phyloP scores from a whole-genome alignment of 768 basidiomycete genomes.

The Termitomyces sp. region DNA sequence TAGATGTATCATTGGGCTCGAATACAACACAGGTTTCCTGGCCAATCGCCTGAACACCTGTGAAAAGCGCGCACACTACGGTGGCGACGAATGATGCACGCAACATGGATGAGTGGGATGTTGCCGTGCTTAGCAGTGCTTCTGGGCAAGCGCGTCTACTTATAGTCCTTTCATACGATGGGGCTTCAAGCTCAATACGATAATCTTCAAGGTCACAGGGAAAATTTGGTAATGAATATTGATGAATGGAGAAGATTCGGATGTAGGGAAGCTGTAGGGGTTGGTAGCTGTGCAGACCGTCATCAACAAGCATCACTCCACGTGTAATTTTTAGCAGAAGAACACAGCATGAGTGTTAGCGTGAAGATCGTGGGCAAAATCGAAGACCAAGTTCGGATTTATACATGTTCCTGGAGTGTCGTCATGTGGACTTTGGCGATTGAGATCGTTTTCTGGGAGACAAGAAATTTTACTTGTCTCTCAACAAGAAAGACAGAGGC shows the following conservation, averaged over 20 bases:
- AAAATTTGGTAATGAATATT: background rate
- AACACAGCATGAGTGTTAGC: background rate
- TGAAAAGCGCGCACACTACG: conserved; percentile 13
- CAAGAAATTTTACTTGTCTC: background rate
- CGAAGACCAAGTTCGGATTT: background rate
- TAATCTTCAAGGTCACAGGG: background rate
- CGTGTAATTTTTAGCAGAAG: background rate
- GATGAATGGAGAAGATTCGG: conserved; percentile 1
- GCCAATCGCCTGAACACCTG: conserved; percentile 38
- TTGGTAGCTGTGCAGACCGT: background rate
- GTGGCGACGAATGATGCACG: conserved; percentile 10
- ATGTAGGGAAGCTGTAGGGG: background rate
- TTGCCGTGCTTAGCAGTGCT: background rate
- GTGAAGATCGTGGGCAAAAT: background rate
- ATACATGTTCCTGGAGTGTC: background rate
- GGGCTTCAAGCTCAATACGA: background rate
- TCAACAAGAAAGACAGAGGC: too few species aligned
- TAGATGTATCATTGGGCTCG: conserved; percentile 26
- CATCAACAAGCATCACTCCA: background rate
- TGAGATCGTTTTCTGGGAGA: background rate
- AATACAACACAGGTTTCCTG: conserved; percentile 49
- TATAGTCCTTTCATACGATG: background rate
- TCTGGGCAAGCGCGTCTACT: background rate
- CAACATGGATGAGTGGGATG: conserved; percentile 10
- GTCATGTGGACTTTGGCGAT: background rate